Evolutionary conservation across 768 basidiomycete species (phyloP).

Genomic region (Pleurotus tuoliensis): DNA sequence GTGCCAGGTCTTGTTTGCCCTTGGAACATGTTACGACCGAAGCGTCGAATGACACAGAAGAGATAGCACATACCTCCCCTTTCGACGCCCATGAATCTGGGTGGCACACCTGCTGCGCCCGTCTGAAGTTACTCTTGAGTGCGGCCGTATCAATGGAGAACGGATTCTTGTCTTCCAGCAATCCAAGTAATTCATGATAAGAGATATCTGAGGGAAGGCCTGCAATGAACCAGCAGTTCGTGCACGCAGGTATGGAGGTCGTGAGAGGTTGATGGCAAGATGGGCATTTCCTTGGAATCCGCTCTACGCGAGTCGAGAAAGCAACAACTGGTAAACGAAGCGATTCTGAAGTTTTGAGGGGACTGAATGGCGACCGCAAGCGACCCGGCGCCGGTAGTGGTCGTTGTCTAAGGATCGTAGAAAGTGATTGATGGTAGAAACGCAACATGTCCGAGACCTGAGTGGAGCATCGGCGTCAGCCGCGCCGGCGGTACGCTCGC

Average conservation of each 20-base stretch:
- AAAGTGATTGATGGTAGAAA: too few relatives aligned
- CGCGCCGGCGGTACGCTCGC: too few relatives aligned
- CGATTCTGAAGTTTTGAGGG: background rate
- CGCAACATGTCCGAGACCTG: too few relatives aligned
- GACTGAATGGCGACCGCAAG: too few relatives aligned
- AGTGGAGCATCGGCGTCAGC: too few relatives aligned
- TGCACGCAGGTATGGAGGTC: slow-evolving; percentile 71
- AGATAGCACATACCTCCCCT: slow-evolving; percentile 44
- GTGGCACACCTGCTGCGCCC: slow-evolving; percentile 75
- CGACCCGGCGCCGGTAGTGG: too few relatives aligned
- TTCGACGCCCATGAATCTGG: slow-evolving; percentile 81
- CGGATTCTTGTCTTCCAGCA: slow-evolving; percentile 60
- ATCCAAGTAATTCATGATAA: slow-evolving; percentile 66
- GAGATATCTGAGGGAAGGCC: slow-evolving; percentile 49
- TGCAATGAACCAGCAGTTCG: slow-evolving; percentile 65
- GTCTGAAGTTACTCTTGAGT: slow-evolving; percentile 64
- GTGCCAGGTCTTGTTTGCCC: slow-evolving; percentile 58
- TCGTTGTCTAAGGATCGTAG: too few relatives aligned
- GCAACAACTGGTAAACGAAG: background rate
- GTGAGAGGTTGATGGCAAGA: slow-evolving; percentile 59
- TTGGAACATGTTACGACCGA: slow-evolving; percentile 17
- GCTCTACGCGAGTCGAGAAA: background rate
- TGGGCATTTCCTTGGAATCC: slow-evolving; percentile 41
- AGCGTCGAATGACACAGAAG: background rate
- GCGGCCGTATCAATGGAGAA: slow-evolving; percentile 61